These are phyloP conservation scores for Penicillium pulvis DNA, from an alignment of 495 filamentous ascomycete genomes.

Conservation along the genomic window DNA sequence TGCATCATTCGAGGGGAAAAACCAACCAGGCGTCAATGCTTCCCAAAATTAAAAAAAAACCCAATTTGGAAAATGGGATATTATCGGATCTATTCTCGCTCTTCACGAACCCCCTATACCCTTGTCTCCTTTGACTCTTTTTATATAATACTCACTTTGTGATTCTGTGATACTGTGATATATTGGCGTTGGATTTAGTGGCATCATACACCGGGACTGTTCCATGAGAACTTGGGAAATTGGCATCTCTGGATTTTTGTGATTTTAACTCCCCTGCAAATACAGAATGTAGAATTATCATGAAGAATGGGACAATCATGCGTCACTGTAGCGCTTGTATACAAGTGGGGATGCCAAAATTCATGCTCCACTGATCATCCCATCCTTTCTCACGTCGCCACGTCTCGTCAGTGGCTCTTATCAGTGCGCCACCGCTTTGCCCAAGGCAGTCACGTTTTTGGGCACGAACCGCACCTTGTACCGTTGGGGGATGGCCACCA, in stretches of 20 bases:
- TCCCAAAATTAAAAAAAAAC: no score
- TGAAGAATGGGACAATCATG: neutral
- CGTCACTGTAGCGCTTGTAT: neutral
- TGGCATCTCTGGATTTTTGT: neutral
- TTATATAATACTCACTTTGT: neutral
- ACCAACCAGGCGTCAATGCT: slow-evolving; percentile 8
- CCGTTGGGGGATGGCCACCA: slow-evolving; percentile 57
- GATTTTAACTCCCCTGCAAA: neutral
- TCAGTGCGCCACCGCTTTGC: slow-evolving; percentile 28
- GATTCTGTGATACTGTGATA: slow-evolving; percentile 6
- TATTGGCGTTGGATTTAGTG: slow-evolving; percentile 19
- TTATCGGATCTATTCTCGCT: neutral
- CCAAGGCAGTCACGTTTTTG: slow-evolving; percentile 44
- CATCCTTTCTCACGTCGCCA: neutral
- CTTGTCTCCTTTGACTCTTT: neutral
- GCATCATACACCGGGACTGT: slow-evolving; percentile 16
- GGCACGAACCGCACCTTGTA: slow-evolving; percentile 61
- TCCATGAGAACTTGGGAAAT: neutral
- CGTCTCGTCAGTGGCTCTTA: slow-evolving; percentile 2
- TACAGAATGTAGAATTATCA: slow-evolving; percentile 19
- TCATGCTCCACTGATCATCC: neutral
- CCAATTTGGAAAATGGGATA: neutral
- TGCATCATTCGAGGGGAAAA: slow-evolving; percentile 17
- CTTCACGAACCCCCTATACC: slow-evolving; percentile 4
- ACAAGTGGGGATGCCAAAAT: neutral